Percentiles rank a stretch among this genome's conserved stretches.
phyloP scores from a whole-genome alignment of 129 eudicot genomes.

The Glebionis coronaria region DNA sequence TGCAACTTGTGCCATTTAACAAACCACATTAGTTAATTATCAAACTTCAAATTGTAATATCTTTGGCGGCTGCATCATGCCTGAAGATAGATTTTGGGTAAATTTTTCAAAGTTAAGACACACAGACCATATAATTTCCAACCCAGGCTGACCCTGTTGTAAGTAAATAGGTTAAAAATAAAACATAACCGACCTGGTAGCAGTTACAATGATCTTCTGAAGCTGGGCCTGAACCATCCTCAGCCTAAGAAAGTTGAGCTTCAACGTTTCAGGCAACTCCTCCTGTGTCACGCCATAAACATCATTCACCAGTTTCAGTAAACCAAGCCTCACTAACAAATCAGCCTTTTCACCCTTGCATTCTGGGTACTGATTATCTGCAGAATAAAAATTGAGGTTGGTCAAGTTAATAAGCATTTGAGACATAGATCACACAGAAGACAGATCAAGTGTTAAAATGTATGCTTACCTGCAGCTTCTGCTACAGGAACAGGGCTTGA shows the following conservation, averaged over 20 bases:
- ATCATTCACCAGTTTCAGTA: slow-evolving; percentile 70
- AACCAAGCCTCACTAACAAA: slow-evolving; percentile 74
- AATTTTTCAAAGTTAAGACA: too few relatives aligned
- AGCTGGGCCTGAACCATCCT: slow-evolving; percentile 70
- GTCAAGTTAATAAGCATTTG: slow-evolving; percentile 11
- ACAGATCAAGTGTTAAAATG: slow-evolving; percentile 2
- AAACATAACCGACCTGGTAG: slow-evolving; percentile 58
- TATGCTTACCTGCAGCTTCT: slow-evolving; percentile 39
- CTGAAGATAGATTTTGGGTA: too few relatives aligned
- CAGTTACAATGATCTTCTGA: slow-evolving; percentile 83
- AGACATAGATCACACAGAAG: background rate
- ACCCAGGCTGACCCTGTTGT: too few relatives aligned
- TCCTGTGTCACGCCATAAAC: slow-evolving; percentile 69
- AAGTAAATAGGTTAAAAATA: slow-evolving; percentile 13
- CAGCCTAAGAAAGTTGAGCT: slow-evolving; percentile 60
- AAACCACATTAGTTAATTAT: too few relatives aligned
- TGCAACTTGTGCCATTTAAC: too few relatives aligned
- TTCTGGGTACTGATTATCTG: slow-evolving; percentile 47
- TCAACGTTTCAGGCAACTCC: slow-evolving; percentile 78
- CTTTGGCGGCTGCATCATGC: too few relatives aligned
- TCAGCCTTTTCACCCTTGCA: slow-evolving; percentile 88
- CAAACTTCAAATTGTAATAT: too few relatives aligned
- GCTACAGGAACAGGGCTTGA: slow-evolving; percentile 27
- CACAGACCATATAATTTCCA: too few relatives aligned
- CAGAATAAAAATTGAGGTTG: background rate